These are phyloP conservation scores for Solanum boliviense DNA, from an alignment of 257 asterid species.

Conservation along the genomic window DNA sequence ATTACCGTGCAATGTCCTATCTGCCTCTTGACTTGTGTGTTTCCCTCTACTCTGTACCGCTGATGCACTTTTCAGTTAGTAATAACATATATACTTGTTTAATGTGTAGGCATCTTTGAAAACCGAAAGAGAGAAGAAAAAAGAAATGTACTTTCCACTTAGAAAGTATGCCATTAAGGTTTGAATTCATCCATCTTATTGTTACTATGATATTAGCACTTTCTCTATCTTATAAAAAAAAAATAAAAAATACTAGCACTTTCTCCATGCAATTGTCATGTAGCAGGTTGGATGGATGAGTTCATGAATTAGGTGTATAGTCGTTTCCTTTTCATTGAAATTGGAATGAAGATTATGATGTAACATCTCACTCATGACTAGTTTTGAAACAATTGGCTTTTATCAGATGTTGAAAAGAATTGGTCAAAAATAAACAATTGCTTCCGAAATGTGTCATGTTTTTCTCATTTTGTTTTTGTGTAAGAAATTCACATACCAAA, in stretches of 20 bases:
- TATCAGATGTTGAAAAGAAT: neutral
- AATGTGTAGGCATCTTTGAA: constrained; percentile 48
- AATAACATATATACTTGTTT: neutral
- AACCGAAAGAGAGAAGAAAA: constrained; percentile 64
- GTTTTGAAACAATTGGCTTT: neutral
- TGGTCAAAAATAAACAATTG: neutral
- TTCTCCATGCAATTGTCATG: neutral
- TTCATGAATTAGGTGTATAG: neutral
- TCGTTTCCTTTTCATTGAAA: neutral
- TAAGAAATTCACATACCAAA: neutral
- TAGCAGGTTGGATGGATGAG: neutral
- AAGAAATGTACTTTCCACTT: constrained; percentile 59
- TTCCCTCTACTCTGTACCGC: neutral
- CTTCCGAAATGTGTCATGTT: neutral
- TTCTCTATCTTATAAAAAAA: no score
- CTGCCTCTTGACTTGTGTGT: neutral
- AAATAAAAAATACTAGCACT: no score
- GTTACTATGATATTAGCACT: no score
- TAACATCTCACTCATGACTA: neutral
- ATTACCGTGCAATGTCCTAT: neutral
- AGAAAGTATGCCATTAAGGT: constrained; percentile 73
- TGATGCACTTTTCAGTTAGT: neutral
- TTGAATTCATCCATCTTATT: constrained; percentile 4
- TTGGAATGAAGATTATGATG: neutral
- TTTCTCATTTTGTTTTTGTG: neutral